phyloP scores from a whole-genome alignment of 1,284 basidiomycete species.

The Volvariella surrecta region DNA sequence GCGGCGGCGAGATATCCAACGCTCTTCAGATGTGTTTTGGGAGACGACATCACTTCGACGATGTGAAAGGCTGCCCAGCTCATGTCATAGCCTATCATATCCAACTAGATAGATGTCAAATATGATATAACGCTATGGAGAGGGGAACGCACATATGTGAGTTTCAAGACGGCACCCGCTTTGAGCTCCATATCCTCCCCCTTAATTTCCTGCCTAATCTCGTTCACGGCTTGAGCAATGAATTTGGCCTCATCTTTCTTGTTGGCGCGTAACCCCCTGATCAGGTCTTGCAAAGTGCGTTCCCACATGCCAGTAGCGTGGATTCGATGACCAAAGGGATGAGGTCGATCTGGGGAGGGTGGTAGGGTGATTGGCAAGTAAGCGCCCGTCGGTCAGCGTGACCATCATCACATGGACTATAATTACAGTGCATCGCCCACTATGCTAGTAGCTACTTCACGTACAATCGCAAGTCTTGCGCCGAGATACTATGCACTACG shows the following conservation, averaged over 20 bases:
- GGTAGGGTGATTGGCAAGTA: no score
- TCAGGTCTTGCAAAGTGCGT: slow-evolving; percentile 86
- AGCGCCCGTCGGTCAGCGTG: no score
- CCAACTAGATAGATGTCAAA: slow-evolving; percentile 46
- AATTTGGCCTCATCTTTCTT: slow-evolving; percentile 80
- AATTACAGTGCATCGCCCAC: no score
- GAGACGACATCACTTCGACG: slow-evolving; percentile 95
- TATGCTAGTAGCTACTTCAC: no score
- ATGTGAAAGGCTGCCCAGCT: slow-evolving; percentile 90
- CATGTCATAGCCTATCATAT: slow-evolving; percentile 92
- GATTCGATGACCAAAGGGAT: background rate
- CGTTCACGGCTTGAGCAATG: slow-evolving; percentile 72
- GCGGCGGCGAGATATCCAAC: slow-evolving; percentile 94
- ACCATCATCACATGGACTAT: no score
- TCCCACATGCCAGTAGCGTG: slow-evolving; percentile 67
- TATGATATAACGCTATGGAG: slow-evolving; percentile 6
- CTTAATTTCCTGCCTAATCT: slow-evolving; percentile 89
- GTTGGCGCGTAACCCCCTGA: slow-evolving; percentile 82
- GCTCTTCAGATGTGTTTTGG: slow-evolving; percentile 86
- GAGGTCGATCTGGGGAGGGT: background rate
- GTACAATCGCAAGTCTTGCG: no score
- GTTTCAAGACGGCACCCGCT: slow-evolving; percentile 90
- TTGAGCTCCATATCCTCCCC: slow-evolving; percentile 97
- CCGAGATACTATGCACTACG: no score
- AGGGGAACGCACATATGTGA: slow-evolving; percentile 78